phyloP scores from a whole-genome alignment of 305 asterid genomes.

The Nicotiana rustica region DNA sequence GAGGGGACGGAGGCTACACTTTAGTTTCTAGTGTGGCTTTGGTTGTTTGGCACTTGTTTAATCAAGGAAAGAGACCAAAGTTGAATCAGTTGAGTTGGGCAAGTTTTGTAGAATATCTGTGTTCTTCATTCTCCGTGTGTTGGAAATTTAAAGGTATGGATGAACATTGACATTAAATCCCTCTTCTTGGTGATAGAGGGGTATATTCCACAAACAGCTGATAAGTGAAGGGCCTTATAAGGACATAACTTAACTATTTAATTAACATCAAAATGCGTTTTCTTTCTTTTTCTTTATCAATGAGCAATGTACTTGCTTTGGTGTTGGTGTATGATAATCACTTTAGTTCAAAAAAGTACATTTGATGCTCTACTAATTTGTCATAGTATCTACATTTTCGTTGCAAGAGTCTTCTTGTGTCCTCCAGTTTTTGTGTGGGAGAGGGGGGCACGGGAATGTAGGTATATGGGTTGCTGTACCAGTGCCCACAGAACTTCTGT shows the following conservation, averaged over 20 bases:
- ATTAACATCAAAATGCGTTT: neutral
- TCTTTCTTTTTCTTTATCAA: neutral
- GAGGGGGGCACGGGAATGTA: neutral
- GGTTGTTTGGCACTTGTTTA: neutral
- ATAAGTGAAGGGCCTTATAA: neutral
- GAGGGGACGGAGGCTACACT: neutral
- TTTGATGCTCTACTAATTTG: neutral
- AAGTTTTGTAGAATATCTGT: neutral
- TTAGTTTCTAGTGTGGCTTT: neutral
- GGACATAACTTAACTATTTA: slow-evolving; percentile 9
- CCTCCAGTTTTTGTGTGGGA: slow-evolving; percentile 22
- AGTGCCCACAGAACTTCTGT: neutral
- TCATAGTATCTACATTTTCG: neutral
- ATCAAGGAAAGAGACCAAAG: slow-evolving; percentile 17
- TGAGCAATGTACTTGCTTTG: neutral
- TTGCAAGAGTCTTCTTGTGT: neutral
- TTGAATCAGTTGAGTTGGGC: slow-evolving; percentile 18
- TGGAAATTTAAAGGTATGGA: neutral
- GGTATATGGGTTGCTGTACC: slow-evolving; percentile 4
- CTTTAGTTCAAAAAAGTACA: neutral
- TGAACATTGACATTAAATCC: slow-evolving; percentile 25
- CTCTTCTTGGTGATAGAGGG: slow-evolving; percentile 14
- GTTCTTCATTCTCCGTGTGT: neutral
- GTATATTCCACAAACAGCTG: neutral
- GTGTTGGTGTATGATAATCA: neutral